Evolutionary conservation across 768 basidiomycete species (phyloP).

Genomic region (Suillus luteus): DNA sequence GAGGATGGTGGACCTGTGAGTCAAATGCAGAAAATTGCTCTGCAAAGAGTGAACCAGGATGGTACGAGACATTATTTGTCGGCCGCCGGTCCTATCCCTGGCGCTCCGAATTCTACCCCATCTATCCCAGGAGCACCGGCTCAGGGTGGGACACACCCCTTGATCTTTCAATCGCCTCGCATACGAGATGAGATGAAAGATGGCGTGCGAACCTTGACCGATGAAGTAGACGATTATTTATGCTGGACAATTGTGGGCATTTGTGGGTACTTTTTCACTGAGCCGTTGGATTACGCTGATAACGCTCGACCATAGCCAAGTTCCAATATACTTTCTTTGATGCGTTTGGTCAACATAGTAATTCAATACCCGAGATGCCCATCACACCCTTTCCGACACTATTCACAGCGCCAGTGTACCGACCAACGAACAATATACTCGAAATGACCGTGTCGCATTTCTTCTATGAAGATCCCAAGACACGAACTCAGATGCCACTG

Average conservation of each 20-base stretch:
- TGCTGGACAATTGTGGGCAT: constrained; percentile 97
- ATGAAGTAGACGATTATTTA: constrained; percentile 93
- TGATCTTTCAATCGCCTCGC: constrained; percentile 78
- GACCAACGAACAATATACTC: constrained; percentile 68
- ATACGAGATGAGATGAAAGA: constrained; percentile 84
- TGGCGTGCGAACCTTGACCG: constrained; percentile 70
- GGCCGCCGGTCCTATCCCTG: constrained; percentile 83
- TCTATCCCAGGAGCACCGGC: constrained; percentile 76
- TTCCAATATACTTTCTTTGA: constrained; percentile 96
- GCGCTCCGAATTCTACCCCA: constrained; percentile 66
- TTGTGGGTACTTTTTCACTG: constrained; percentile 53
- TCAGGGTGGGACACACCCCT: constrained; percentile 78
- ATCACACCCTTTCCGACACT: constrained; percentile 91
- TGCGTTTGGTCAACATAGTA: constrained; percentile 73
- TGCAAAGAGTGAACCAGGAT: constrained; percentile 80
- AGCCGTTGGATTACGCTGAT: constrained; percentile 17
- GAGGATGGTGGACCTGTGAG: constrained; percentile 92
- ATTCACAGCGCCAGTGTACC: constrained; percentile 77
- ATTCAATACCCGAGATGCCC: constrained; percentile 71
- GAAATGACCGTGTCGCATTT: constrained; percentile 88
- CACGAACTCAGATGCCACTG: constrained; percentile 64
- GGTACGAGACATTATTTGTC: constrained; percentile 87
- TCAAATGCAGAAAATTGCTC: constrained; percentile 95
- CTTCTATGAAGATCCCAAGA: constrained; percentile 76
- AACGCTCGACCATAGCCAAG: constrained; percentile 57